phyloP scores from a whole-genome alignment of 2,329 filamentous ascomycete genomes.

The Pseudocercospora macadamiae region DNA sequence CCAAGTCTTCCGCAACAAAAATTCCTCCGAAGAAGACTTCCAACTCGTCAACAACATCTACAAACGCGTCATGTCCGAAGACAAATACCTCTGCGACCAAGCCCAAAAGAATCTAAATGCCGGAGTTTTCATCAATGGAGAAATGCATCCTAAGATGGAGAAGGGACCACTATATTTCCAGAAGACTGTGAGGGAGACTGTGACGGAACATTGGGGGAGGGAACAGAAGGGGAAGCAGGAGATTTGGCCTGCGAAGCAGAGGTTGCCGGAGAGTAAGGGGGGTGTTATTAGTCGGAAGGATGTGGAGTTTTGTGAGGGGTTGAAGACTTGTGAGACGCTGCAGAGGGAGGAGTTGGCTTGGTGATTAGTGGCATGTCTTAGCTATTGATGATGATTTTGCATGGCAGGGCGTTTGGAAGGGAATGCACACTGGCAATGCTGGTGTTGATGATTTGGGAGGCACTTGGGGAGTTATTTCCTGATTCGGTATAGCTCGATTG shows the following conservation, averaged over 20 bases:
- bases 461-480: not conserved
- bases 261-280: slow-evolving; percentile 33
- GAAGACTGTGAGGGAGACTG: slow-evolving; percentile 51
- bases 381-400: not conserved
- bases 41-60: slow-evolving; percentile 61
- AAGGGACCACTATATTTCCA: slow-evolving; percentile 62
- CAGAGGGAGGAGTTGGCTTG: slow-evolving; percentile 34
- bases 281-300: slow-evolving; percentile 28
- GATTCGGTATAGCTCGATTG: not conserved
- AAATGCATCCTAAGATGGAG: slow-evolving; percentile 64
- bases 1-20: slow-evolving; percentile 65
- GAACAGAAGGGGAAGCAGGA: slow-evolving; percentile 46
- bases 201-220: slow-evolving; percentile 51
- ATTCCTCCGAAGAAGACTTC: slow-evolving; percentile 63
- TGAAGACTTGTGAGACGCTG: slow-evolving; percentile 26
- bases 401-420: not conserved
- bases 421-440: too few species aligned
- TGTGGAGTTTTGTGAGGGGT: slow-evolving; percentile 35
- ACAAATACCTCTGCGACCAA: slow-evolving; percentile 63
- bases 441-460: not conserved
- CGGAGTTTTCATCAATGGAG: slow-evolving; percentile 64
- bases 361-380: slow-evolving; percentile 16
- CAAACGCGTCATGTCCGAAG: slow-evolving; percentile 66
- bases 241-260: slow-evolving; percentile 57
- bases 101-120: slow-evolving; percentile 65